Evolutionary conservation across 164 flowering plant species (phyloP).

Genomic region (Malania oleifera): DNA sequence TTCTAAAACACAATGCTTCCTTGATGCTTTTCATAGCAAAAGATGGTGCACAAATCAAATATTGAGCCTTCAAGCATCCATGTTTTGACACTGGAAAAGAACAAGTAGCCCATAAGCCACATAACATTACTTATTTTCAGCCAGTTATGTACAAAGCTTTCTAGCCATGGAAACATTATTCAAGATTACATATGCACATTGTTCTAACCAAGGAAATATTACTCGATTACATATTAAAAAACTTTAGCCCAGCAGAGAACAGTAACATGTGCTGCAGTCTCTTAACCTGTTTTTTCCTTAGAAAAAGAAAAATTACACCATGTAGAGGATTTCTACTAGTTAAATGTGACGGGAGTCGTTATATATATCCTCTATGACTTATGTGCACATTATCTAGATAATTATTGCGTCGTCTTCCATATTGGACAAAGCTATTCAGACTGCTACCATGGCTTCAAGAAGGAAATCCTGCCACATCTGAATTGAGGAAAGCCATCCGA

Average conservation of each 20-base stretch:
- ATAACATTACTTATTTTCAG: background rate
- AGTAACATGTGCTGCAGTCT: background rate
- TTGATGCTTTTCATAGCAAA: background rate
- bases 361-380: background rate
- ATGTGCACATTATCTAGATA: conserved; percentile 3
- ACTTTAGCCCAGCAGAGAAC: background rate
- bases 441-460: conserved; percentile 9
- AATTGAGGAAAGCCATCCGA: too few relatives aligned
- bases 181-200: too few relatives aligned
- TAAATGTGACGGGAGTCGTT: too few relatives aligned
- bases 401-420: conserved; percentile 9
- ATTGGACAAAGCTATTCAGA: too few relatives aligned
- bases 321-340: background rate
- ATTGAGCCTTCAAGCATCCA: background rate
- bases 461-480: conserved; percentile 17
- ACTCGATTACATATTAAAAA: background rate
- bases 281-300: background rate
- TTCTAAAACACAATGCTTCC: background rate
- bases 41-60: background rate
- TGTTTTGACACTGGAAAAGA: background rate
- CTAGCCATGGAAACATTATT: too few relatives aligned
- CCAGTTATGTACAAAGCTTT: too few relatives aligned
- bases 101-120: too few relatives aligned
- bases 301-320: background rate
- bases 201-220: too few relatives aligned